Evolutionary conservation across 768 basidiomycete genomes (phyloP), one percentile per base, ranked within the genome.

Genomic region (Boletus speciosus): DNA sequence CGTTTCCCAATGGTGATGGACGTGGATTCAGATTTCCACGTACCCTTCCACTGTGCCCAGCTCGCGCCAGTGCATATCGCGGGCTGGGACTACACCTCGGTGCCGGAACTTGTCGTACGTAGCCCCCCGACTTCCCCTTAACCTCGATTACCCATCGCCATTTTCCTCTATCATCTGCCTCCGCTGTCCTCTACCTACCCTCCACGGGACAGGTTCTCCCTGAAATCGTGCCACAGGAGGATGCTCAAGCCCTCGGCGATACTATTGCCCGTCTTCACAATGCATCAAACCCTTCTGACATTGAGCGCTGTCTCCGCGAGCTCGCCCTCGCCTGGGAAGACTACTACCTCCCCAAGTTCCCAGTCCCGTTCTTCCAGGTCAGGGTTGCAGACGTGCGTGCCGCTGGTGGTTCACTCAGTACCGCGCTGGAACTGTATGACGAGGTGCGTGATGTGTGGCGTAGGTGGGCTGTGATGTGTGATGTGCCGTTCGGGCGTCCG

Each of bases 341-440:
- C 43, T 66, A 71, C 49, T 69, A 56, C 38, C 67, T 69, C 12
- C 67, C 67, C 23, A 69, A 62, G 36, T 69, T 51, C 32, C 68
- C 69, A 2, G 23, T 69, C 21, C 69, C 68, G 1, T 69, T 69
- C 36, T 69, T 69, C 5, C 65, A 66, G 25, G 68, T 69, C 42
- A 60, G 68, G 27, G 68, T 69, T 14, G 68, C 68, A 7, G 68
- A 69, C 39, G 70, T 69, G 23, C 65, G 68, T 11, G 68, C 70
- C 8, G 27, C 52, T 0, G 68, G 68, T 0, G 70, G 68, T 2
- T 71, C 68, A 6, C 61, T 71, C 47, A 69, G 55, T 1, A 69
- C 68, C 2, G 68, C 68, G 2, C 47, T 69, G 2, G 61, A 60
- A 23, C 51, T 69, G 4, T 69, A 69, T n/a, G 60, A 69, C 12